phyloP scores from a whole-genome alignment of 2,329 filamentous ascomycete genomes.

The Paecilomyces sp. region DNA sequence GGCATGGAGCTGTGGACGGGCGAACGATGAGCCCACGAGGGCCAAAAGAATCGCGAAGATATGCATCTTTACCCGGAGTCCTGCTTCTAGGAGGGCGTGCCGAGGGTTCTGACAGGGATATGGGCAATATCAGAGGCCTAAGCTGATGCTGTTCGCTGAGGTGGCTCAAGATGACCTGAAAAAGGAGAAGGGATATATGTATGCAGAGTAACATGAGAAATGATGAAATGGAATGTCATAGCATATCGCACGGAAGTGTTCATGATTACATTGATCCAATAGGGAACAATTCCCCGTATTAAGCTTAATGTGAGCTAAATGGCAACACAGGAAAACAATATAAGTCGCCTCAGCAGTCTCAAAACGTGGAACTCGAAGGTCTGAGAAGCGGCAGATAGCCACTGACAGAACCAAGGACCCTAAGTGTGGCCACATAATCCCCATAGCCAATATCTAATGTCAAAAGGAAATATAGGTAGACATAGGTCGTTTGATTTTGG shows the following conservation, averaged over 20 bases:
- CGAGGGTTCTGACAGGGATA: not conserved
- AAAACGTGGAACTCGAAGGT: not conserved
- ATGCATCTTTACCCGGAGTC: not conserved
- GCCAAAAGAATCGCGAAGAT: not conserved
- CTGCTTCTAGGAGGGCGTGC: not conserved
- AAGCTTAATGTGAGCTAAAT: not conserved
- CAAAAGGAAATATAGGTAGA: too few species aligned
- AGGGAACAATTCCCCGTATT: not conserved
- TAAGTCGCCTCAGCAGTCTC: not conserved
- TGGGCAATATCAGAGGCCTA: not conserved
- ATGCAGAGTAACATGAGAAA: not conserved
- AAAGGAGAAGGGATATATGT: not conserved
- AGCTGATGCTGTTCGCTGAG: not conserved
- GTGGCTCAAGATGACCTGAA: too few species aligned
- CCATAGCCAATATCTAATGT: not conserved
- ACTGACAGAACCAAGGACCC: not conserved
- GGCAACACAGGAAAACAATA: not conserved
- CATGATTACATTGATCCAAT: not conserved
- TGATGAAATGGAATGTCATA: not conserved
- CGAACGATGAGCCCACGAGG: not conserved
- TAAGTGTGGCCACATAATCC: not conserved
- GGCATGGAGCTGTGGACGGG: not conserved
- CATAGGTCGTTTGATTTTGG: too few species aligned
- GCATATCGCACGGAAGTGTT: not conserved
- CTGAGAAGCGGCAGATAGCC: not conserved